These are phyloP conservation scores for Clarireedia hainanense DNA, from an alignment of 2,329 filamentous ascomycete genomes.

Conservation along the genomic window DNA sequence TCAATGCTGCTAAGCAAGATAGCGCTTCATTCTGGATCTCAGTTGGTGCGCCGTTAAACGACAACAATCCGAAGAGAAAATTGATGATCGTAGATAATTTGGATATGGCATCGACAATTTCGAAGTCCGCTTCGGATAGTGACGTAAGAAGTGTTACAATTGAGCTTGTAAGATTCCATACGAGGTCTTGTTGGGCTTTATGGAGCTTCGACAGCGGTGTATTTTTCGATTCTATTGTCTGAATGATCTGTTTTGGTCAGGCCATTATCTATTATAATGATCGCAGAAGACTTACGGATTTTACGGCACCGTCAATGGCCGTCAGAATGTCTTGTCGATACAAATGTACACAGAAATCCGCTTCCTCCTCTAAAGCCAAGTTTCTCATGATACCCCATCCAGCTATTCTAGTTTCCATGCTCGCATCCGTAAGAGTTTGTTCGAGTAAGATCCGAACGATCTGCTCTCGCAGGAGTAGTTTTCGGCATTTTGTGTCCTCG, in stretches of 20 bases:
- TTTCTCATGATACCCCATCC: slow-evolving; percentile 61
- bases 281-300: slow-evolving; percentile 36
- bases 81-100: slow-evolving; percentile 40
- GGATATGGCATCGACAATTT: slow-evolving; percentile 48
- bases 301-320: slow-evolving; percentile 49
- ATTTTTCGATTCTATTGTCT: slow-evolving; percentile 29
- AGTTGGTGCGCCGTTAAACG: slow-evolving; percentile 33
- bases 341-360: slow-evolving; percentile 59
- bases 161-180: slow-evolving; percentile 48
- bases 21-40: slow-evolving; percentile 38
- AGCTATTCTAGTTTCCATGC: slow-evolving; percentile 54
- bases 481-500: slow-evolving; percentile 53
- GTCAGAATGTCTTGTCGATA: slow-evolving; percentile 54
- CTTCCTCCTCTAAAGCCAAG: slow-evolving; percentile 54
- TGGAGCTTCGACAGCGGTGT: slow-evolving; percentile 39
- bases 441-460: slow-evolving; percentile 55
- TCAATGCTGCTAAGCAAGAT: slow-evolving; percentile 48
- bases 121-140: slow-evolving; percentile 51
- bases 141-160: slow-evolving; percentile 45
- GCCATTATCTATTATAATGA: not conserved
- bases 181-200: slow-evolving; percentile 44
- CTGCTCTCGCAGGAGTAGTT: slow-evolving; percentile 58
- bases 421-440: slow-evolving; percentile 56
- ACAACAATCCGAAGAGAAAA: slow-evolving; percentile 47
- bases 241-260: slow-evolving; percentile 23